Evolutionary conservation across 306 rosid species (phyloP), one percentile per base, ranked within the genome.

Genomic region (Cicer cuneatum): DNA sequence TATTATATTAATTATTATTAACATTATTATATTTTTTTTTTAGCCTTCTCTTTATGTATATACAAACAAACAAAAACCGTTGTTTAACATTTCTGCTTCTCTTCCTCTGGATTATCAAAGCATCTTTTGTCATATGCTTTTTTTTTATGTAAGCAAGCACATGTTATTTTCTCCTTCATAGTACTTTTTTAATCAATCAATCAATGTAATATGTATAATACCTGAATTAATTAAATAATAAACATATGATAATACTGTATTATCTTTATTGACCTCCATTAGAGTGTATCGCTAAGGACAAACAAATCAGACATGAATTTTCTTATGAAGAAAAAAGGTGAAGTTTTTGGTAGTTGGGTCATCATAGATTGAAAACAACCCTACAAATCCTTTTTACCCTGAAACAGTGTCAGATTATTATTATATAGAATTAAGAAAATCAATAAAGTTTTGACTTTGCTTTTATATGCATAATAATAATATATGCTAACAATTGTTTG

Each of bases 31-130:
- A 7, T 53, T 15, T 8, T 16, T 15, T 14, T 14, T 59, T 73
- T 49, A 14, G 7, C 51, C 5, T 52, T 9, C 18, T 53, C 29
- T 9, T 53, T 8, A n/a, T 6, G 10, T 12, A 10, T 53, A 33
- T 53, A 69, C 11, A 59, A 13, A 59, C 9, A 65, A 75, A 53
- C 66, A 68, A 64, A 51, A 43, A n/a, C 53, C 10, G 58, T 74
- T 14, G 61, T 73, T 70, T 72, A 54, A 73, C 85, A 64, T 90
- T 56, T 77, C 85, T 78, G 86, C 81, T 78, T 81, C 91, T 77
- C 81, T 80, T 83, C 80, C 80, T 84, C 84, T 82, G 82, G 88
- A 80, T 74, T 78, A 75, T 76, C 35, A 29, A 29, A 3, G 35
- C 74, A 7, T 7, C 7, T 48, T 7, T 13, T 51, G 18, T 15